Base-by-base conservation (phyloP, 331 rosid genomes). In the Pyrus hybrid region DNA sequence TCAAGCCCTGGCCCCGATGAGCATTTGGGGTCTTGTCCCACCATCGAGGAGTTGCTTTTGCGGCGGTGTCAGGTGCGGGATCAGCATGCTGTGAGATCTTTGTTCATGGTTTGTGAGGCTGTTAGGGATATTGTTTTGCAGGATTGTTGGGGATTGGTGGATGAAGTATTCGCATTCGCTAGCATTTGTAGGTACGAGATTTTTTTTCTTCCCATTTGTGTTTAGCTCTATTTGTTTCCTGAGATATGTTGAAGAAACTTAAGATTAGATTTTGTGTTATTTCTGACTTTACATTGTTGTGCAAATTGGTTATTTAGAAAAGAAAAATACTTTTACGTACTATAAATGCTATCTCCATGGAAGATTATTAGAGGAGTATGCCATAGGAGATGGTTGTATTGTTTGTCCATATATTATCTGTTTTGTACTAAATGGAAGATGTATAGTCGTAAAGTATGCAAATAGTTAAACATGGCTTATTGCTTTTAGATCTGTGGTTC, bases 61-160 rank as follows among this genome's bases (percentile, higher is more conserved):
- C 77, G 68, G 79, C 67, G 63, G 70, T 84, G 85, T 72, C 88
- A 81, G 45, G 43, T 84, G 76, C 56, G 88, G 74, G 85, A 84
- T 72, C 51, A 78, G 80, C 47, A 60, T 29, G 64, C 71, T 23
- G 75, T 71, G 29, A 75, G 58, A 57, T 81, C 80, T 13, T 72
- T 84, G 63, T 84, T 81, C 73, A 60, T 43, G 57, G 80, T 82
- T 3, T 81, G 88, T 62, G 85, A 70, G 76, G 80, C 78, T 66
- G 83, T 82, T 3, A 78, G 85, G 78, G 83, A 81, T 57, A 20
- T 84, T 26, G 77, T 78, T 37, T 71, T 84, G 63, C 83, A 80
- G 83, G 81, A 84, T 61, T 84, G 88, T 80, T 84, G 88, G 88
- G 88, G 88, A 33, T 78, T 84, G 71, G 81, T 57, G 26, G 80